Conservation (phyloP, 2,329 filamentous ascomycete genomes). For the Aspergillus costaricaensis region DNA sequence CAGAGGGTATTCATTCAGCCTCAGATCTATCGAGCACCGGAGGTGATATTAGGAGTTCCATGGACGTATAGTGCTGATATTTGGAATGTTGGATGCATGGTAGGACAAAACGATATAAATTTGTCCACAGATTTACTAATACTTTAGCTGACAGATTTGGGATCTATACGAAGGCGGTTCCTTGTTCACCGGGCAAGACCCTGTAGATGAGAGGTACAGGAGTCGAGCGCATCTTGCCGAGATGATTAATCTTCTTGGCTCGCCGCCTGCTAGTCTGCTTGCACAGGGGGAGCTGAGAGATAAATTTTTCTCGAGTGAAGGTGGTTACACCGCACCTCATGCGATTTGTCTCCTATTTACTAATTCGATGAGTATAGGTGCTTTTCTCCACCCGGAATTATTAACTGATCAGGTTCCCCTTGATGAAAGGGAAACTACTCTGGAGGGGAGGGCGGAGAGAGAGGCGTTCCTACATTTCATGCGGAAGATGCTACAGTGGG, state of each 20-base stretch:
- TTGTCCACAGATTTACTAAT: neutral
- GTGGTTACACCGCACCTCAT: constrained; percentile 18
- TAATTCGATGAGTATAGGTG: constrained; percentile 25
- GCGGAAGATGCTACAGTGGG: constrained; percentile 43
- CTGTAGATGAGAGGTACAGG: constrained; percentile 42
- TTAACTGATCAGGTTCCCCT: constrained; percentile 32
- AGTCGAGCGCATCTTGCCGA: constrained; percentile 53
- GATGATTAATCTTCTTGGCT: constrained; percentile 51
- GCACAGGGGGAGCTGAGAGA: constrained; percentile 29
- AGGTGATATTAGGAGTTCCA: constrained; percentile 51
- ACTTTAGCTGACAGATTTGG: constrained; percentile 46
- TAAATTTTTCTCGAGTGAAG: constrained; percentile 45
- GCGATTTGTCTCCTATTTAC: too few species aligned
- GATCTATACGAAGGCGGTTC: constrained; percentile 50
- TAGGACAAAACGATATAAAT: constrained; percentile 30
- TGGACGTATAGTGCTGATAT: constrained; percentile 55
- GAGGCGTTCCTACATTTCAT: constrained; percentile 35
- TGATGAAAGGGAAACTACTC: constrained; percentile 39
- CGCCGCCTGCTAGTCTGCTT: constrained; percentile 41
- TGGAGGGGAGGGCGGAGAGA: constrained; percentile 36
- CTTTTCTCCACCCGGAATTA: constrained; percentile 25
- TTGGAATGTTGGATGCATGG: constrained; percentile 57
- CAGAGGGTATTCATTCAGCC: constrained; percentile 36
- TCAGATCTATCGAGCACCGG: constrained; percentile 39
- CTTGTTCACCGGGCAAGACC: constrained; percentile 48